phyloP scores from a whole-genome alignment of 306 rosid species.

The Morella rubra region DNA sequence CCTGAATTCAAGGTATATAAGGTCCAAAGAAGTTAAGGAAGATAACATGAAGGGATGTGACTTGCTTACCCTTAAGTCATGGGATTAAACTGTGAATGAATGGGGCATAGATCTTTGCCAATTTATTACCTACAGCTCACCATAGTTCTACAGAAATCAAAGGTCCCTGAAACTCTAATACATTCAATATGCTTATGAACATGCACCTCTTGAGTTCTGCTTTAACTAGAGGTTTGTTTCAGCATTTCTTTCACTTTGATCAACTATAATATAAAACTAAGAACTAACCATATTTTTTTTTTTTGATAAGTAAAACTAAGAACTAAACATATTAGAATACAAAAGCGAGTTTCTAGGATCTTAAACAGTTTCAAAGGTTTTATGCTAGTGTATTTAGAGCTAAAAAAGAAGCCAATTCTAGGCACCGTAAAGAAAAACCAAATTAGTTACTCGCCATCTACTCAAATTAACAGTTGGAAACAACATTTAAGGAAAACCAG shows the following conservation, averaged over 20 bases:
- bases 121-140: not conserved
- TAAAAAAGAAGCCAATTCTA: slow-evolving; percentile 19
- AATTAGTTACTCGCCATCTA: not conserved
- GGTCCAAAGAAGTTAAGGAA: not conserved
- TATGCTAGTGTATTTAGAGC: slow-evolving; percentile 18
- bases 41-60: not conserved
- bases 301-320: too few species aligned
- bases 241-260: not conserved
- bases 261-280: not conserved
- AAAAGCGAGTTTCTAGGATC: not conserved
- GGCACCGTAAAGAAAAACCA: slow-evolving; percentile 12
- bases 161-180: not conserved
- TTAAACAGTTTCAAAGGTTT: slow-evolving; percentile 13
- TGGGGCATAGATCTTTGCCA: not conserved
- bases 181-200: not conserved
- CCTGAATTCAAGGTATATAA: not conserved
- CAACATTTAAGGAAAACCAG: not conserved
- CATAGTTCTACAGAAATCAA: not conserved
- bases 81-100: not conserved
- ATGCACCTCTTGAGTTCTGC: not conserved
- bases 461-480: slow-evolving; percentile 3
- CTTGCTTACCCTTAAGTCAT: not conserved
- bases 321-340: not conserved
- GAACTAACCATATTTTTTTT: not conserved
- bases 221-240: not conserved